Evolutionary conservation across 2,329 filamentous ascomycete genomes (phyloP).

Genomic region (Diaporthe capsici): DNA sequence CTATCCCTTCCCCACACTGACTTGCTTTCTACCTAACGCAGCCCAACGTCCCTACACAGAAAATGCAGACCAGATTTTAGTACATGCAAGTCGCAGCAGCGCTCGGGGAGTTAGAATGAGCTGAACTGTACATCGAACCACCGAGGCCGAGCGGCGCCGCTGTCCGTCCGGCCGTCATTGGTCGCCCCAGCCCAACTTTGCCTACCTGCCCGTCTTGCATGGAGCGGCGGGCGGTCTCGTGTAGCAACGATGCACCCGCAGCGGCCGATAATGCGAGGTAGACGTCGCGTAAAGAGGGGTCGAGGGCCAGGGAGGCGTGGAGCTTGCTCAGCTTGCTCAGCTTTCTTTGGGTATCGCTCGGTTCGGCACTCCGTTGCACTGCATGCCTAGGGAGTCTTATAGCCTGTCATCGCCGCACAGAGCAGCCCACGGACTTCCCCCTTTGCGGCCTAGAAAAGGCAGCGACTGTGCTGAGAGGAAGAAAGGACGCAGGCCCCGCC

Average conservation of each 20-base stretch:
- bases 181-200: not conserved
- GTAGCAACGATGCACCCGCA: conserved; percentile 8
- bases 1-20: not conserved
- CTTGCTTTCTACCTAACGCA: not conserved
- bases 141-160: not conserved
- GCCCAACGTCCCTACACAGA: not conserved
- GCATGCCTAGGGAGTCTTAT: not conserved
- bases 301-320: not conserved
- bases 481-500: not conserved
- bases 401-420: not conserved
- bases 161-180: not conserved
- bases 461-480: not conserved
- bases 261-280: not conserved
- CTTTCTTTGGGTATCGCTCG: not conserved
- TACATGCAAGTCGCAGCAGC: not conserved
- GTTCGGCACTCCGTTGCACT: not conserved
- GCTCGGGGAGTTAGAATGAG: not conserved
- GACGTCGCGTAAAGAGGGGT: not conserved
- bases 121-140: conserved; percentile 8
- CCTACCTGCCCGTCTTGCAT: conserved; percentile 16
- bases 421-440: not conserved
- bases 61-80: not conserved
- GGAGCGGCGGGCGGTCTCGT: not conserved
- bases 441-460: not conserved
- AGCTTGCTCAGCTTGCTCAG: not conserved